Evolutionary conservation across 2,329 filamentous ascomycete species (phyloP).

Genomic region (Calonectria pteridis): DNA sequence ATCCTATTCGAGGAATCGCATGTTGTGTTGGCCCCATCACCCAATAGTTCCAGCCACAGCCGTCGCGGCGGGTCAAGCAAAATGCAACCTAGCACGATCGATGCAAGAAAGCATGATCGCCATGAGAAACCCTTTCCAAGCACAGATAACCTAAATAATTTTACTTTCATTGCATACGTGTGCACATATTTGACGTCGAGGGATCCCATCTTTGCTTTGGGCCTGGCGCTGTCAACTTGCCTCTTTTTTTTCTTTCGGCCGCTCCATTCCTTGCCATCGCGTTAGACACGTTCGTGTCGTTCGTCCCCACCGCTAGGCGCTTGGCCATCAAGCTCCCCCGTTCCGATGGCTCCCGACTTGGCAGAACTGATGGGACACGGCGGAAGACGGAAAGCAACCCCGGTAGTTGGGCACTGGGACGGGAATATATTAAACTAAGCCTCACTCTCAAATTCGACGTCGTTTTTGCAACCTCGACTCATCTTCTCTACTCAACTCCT

Average conservation of each 20-base stretch:
- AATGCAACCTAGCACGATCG: not conserved
- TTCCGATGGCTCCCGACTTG: slow-evolving; percentile 39
- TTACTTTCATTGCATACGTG: not conserved
- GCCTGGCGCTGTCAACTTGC: not conserved
- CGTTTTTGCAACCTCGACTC: not conserved
- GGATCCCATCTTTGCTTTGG: not conserved
- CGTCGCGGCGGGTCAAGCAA: slow-evolving; percentile 5
- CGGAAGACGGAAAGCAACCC: not conserved
- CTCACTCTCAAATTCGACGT: not conserved
- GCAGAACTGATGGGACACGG: not conserved
- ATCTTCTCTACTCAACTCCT: not conserved
- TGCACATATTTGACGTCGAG: not conserved
- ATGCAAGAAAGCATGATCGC: not conserved
- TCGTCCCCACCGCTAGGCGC: not conserved
- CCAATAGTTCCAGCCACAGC: slow-evolving; percentile 17
- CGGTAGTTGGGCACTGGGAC: slow-evolving; percentile 4
- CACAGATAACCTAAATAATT: not conserved
- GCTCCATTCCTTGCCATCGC: not conserved
- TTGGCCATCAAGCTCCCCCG: slow-evolving; percentile 4
- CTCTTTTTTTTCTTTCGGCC: too few species aligned
- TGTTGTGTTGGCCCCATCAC: not conserved
- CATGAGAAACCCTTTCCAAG: not conserved
- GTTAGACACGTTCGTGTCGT: not conserved
- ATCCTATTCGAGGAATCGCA: slow-evolving; percentile 1
- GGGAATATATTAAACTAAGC: slow-evolving; percentile 11